Evolutionary conservation across 768 basidiomycete genomes (phyloP), one percentile per base, ranked within the genome.

Genomic region (Tubosaeta sp.): DNA sequence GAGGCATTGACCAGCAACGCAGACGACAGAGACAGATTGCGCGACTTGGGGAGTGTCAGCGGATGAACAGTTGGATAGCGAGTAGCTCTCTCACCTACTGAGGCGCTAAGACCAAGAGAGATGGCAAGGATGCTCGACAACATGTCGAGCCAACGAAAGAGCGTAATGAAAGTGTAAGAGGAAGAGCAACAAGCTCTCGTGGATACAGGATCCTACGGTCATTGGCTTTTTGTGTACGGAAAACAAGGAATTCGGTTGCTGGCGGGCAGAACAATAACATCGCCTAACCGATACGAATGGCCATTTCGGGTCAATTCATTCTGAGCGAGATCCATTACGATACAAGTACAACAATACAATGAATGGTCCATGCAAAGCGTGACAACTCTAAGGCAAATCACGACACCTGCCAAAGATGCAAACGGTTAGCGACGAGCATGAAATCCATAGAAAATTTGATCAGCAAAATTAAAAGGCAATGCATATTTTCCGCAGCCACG

Each of bases 1-100:
- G 50, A 91, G 71, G 74, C 90, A 91, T 86, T 92, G 88, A 59
- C 89, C 89, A 66, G 89, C 86, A 87, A 88, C 74, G 76, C 89
- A 91, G 54, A 92, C 75, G 50, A 90, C 82, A 61, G 83, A 69
- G 52, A 73, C 66, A 58, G 77, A 74, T 67, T 84, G 81, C 52
- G 84, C 83, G 64, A 73, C 80, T 82, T 27, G 48, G 31, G 32
- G 3, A 25, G 11, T 27, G 38, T 60, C 4, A 59, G 48, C 30
- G 16, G 25, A 27, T 21, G 14, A 8, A 41, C 51, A 19, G 14
- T 3, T 21, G 27, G 6, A 42, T 5, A 2, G 18, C 25, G 42
- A n/a, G 48, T 14, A 10, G 7, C 30, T 38, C 12, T 32, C 72
- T 66, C 55, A 75, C 74, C 74, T 46, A 63, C 69, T 55, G 69